Evolutionary conservation across 2,329 filamentous ascomycete genomes (phyloP).

Genomic region (Pestalotiopsis sp.): DNA sequence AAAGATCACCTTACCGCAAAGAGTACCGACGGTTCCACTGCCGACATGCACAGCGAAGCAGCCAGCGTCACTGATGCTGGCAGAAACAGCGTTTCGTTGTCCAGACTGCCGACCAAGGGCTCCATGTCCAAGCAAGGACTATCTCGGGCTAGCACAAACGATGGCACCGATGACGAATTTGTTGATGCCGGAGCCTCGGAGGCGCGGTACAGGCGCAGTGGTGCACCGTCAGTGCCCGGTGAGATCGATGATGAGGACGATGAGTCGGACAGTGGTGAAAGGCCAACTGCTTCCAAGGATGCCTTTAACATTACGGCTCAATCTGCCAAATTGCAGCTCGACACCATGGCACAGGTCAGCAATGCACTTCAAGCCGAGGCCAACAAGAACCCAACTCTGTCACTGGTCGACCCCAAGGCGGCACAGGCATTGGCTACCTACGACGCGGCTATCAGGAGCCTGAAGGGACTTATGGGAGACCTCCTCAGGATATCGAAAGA

Average conservation of each 20-base stretch:
- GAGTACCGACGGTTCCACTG: slow-evolving; percentile 47
- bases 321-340: slow-evolving; percentile 89
- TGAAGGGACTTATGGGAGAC: slow-evolving; percentile 83
- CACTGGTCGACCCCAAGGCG: slow-evolving; percentile 77
- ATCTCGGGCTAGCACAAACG: slow-evolving; percentile 47
- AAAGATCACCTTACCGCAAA: slow-evolving; percentile 69
- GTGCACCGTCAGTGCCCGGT: slow-evolving; percentile 35
- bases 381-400: slow-evolving; percentile 67
- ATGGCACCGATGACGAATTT: slow-evolving; percentile 54
- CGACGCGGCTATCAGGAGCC: slow-evolving; percentile 84
- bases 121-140: slow-evolving; percentile 30
- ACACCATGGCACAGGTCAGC: slow-evolving; percentile 85
- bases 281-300: slow-evolving; percentile 78
- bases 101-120: slow-evolving; percentile 38
- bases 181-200: slow-evolving; percentile 50
- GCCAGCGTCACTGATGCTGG: slow-evolving; percentile 51
- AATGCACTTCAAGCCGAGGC: slow-evolving; percentile 77
- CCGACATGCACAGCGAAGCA: slow-evolving; percentile 52
- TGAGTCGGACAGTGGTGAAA: slow-evolving; percentile 73
- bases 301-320: slow-evolving; percentile 97
- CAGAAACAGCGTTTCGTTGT: slow-evolving; percentile 48
- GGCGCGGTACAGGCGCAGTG: slow-evolving; percentile 40
- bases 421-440: slow-evolving; percentile 82
- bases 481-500: slow-evolving; percentile 91
- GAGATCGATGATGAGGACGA: slow-evolving; percentile 49